Evolutionary conservation across 192 early-diverging fungal genomes (phyloP).

Genomic region (Kickxella alabastrina): DNA sequence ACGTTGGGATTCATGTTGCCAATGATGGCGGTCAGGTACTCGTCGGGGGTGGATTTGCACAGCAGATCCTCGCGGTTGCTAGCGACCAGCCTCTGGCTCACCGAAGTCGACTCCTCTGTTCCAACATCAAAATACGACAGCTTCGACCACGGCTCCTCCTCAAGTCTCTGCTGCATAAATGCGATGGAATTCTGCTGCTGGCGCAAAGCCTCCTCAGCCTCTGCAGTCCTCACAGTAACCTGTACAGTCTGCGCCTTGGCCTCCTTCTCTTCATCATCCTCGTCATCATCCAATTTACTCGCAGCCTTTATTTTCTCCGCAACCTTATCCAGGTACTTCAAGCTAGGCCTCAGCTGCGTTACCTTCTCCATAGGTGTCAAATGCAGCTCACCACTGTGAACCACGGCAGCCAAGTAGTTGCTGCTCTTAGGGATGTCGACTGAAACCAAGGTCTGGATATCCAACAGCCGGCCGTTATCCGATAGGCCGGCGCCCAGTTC

Average conservation of each 20-base stretch:
- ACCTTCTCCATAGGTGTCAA: slow-evolving; percentile 70
- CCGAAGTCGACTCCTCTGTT: slow-evolving; percentile 21
- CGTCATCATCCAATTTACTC: slow-evolving; percentile 66
- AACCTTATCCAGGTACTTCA: slow-evolving; percentile 89
- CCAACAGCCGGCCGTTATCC: slow-evolving; percentile 69
- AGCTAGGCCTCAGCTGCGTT: slow-evolving; percentile 81
- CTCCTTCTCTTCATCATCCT: slow-evolving; percentile 56
- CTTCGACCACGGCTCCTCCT: slow-evolving; percentile 72
- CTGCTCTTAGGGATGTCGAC: slow-evolving; percentile 71
- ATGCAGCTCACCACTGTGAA: slow-evolving; percentile 82
- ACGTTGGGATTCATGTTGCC: slow-evolving; percentile 35
- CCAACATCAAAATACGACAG: slow-evolving; percentile 60
- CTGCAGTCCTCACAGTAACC: slow-evolving; percentile 58
- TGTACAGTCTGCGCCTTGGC: slow-evolving; percentile 38
- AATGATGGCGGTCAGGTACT: slow-evolving; percentile 34
- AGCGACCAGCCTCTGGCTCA: slow-evolving; percentile 21
- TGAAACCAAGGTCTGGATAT: slow-evolving; percentile 77
- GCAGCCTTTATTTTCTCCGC: slow-evolving; percentile 69
- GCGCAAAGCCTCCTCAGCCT: slow-evolving; percentile 58
- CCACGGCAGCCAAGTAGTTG: slow-evolving; percentile 78
- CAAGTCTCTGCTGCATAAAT: slow-evolving; percentile 56
- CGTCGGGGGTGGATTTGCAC: slow-evolving; percentile 30
- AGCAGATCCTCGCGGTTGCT: slow-evolving; percentile 20
- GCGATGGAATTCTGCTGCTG: slow-evolving; percentile 57
- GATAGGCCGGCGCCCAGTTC: slow-evolving; percentile 72